A percentile compares a stretch with the other conserved stretches of the same genome.
phyloP scores from a whole-genome alignment of 257 asterid genomes.

The Perilla frutescens region DNA sequence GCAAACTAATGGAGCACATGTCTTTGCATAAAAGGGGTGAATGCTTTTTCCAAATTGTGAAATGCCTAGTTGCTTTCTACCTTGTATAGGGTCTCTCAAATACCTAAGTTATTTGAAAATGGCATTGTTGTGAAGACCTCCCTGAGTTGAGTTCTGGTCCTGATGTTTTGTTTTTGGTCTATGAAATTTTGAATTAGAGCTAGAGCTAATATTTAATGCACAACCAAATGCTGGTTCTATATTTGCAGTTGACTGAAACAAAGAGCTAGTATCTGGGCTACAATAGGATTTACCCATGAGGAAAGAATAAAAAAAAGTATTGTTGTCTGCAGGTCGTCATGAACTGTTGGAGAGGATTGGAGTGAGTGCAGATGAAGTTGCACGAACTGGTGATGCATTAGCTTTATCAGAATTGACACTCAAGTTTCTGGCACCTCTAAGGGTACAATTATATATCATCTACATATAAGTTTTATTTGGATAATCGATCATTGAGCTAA shows the following conservation, averaged over 20 bases:
- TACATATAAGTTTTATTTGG: neutral
- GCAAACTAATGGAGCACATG: neutral
- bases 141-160: neutral
- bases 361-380: slow-evolving; percentile 75
- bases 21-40: neutral
- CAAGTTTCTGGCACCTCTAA: slow-evolving; percentile 82
- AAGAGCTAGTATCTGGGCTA: neutral
- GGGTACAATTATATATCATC: slow-evolving; percentile 51
- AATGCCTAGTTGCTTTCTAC: neutral
- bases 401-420: slow-evolving; percentile 80
- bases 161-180: neutral
- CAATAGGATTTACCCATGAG: neutral
- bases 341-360: slow-evolving; percentile 83
- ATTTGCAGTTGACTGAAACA: neutral
- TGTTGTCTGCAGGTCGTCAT: slow-evolving; percentile 69
- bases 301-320: neutral
- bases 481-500: neutral
- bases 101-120: neutral
- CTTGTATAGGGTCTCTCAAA: neutral
- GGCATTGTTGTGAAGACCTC: neutral
- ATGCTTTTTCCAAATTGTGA: neutral
- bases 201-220: neutral
- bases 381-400: slow-evolving; percentile 72
- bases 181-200: neutral
- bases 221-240: too few species aligned